Conservation (phyloP, 2,329 filamentous ascomycete genomes). For the Lecanicillium sp. region DNA sequence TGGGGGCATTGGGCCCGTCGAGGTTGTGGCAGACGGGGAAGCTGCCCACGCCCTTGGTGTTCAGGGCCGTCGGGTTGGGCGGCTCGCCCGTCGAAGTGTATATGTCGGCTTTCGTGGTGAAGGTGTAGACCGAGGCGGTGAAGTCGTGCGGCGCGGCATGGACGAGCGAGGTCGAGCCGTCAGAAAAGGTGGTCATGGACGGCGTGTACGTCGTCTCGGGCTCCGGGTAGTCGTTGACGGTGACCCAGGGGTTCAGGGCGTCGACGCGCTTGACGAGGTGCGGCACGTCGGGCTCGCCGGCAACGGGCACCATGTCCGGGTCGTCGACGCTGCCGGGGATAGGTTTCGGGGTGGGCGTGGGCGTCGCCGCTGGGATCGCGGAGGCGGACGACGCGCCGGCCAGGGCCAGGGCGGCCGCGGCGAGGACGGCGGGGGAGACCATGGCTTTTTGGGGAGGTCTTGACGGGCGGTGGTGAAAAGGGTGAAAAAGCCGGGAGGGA, state of each 20-base stretch:
- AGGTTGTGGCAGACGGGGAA: constrained; percentile 43
- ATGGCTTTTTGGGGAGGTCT: too few species aligned
- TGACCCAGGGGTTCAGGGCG: constrained; percentile 43
- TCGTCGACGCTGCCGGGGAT: constrained; percentile 12
- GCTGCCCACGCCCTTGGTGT: constrained; percentile 34
- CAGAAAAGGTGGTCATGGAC: constrained; percentile 32
- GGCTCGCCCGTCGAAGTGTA: constrained; percentile 34
- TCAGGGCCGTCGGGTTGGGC: constrained; percentile 35
- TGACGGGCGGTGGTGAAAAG: too few species aligned
- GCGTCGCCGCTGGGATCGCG: background rate
- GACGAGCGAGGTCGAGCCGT: constrained; percentile 31
- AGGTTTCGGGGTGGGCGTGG: constrained; percentile 11
- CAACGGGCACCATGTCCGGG: constrained; percentile 7
- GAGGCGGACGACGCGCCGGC: constrained; percentile 1
- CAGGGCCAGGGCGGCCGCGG: constrained; percentile 2
- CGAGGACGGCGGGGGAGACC: constrained; percentile 1
- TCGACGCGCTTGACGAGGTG: constrained; percentile 17
- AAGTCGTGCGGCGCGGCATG: constrained; percentile 37
- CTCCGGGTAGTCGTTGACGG: constrained; percentile 37
- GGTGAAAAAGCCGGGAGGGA: too few species aligned
- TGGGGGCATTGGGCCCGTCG: constrained; percentile 39
- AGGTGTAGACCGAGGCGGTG: constrained; percentile 35
- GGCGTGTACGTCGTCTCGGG: constrained; percentile 42
- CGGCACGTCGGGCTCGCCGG: background rate
- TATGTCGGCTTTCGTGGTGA: constrained; percentile 25